Percentiles rank a stretch among this genome's conserved stretches.
phyloP scores from a whole-genome alignment of 495 filamentous ascomycete genomes.

The Hypoxylon cercidicola region DNA sequence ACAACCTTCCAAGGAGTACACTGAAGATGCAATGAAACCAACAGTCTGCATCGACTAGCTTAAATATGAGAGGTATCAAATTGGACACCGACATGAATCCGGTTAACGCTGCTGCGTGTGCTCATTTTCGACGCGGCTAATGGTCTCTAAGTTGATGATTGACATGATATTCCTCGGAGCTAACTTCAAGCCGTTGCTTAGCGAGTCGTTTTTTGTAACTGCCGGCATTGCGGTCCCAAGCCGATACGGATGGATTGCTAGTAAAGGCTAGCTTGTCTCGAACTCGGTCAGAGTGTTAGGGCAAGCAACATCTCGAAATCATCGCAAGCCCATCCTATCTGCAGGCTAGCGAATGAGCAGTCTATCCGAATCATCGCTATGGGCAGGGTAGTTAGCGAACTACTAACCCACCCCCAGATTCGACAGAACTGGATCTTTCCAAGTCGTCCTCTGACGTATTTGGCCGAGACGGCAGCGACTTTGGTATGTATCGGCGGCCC shows the following conservation, averaged over 20 bases:
- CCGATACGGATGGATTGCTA: conserved; percentile 2
- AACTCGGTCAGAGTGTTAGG: not conserved
- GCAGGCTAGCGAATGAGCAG: conserved; percentile 1
- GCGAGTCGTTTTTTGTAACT: not conserved
- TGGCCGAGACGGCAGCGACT: no score
- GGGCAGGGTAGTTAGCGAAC: not conserved
- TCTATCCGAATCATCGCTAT: not conserved
- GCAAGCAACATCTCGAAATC: conserved; percentile 2
- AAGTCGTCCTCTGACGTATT: not conserved
- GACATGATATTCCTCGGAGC: not conserved
- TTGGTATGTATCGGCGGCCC: not conserved
- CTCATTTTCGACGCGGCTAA: not conserved
- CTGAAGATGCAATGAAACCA: conserved; percentile 17
- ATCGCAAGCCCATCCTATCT: conserved; percentile 3
- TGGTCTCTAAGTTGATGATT: not conserved
- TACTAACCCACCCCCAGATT: not conserved
- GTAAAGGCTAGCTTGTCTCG: not conserved
- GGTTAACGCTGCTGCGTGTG: not conserved
- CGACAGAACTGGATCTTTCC: not conserved
- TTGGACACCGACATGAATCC: not conserved
- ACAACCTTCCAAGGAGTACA: conserved; percentile 11
- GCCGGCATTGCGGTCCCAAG: conserved; percentile 1
- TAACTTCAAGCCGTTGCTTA: not conserved
- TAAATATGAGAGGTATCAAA: conserved; percentile 8
- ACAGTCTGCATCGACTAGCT: conserved; percentile 12